These are phyloP conservation scores for Phytophthora pseudosyringae DNA, from an alignment of 352 stramenopile species.

Conservation along the genomic window DNA sequence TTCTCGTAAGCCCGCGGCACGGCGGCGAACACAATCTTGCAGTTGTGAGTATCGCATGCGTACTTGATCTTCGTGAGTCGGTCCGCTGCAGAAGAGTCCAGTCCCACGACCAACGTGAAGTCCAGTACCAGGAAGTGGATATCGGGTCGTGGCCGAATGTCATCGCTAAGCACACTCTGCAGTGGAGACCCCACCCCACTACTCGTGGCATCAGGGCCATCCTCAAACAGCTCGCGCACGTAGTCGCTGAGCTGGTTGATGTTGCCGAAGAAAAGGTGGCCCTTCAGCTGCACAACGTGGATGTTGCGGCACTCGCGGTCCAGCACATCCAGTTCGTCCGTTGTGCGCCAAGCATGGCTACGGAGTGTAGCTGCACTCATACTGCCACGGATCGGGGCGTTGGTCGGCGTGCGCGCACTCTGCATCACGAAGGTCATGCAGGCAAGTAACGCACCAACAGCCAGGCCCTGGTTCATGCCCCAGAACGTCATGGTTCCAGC, in stretches of 20 bases:
- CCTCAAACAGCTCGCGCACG: slow-evolving; percentile 76
- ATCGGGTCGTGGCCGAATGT: slow-evolving; percentile 23
- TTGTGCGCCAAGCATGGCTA: slow-evolving; percentile 75
- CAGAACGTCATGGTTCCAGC: slow-evolving; percentile 91
- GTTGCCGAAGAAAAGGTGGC: slow-evolving; percentile 92
- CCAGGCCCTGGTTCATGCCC: slow-evolving; percentile 92
- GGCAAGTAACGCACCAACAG: slow-evolving; percentile 87
- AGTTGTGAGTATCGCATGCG: slow-evolving; percentile 69
- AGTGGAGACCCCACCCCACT: slow-evolving; percentile 21
- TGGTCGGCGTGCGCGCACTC: slow-evolving; percentile 80
- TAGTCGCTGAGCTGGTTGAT: slow-evolving; percentile 90
- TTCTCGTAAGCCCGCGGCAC: slow-evolving; percentile 66
- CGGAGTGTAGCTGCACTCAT: slow-evolving; percentile 92
- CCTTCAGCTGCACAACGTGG: slow-evolving; percentile 79
- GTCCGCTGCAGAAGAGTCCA: slow-evolving; percentile 89
- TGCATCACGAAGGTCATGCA: slow-evolving; percentile 93
- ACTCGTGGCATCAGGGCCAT: slow-evolving; percentile 8
- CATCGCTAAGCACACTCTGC: slow-evolving; percentile 26
- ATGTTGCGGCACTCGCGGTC: slow-evolving; percentile 82
- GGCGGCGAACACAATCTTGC: slow-evolving; percentile 74
- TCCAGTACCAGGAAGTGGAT: slow-evolving; percentile 88
- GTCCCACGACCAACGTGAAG: slow-evolving; percentile 92
- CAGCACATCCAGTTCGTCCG: slow-evolving; percentile 82
- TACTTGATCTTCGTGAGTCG: slow-evolving; percentile 84
- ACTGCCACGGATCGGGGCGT: slow-evolving; percentile 89